phyloP scores from a whole-genome alignment of 306 rosid species.

The Rosa multiflora region DNA sequence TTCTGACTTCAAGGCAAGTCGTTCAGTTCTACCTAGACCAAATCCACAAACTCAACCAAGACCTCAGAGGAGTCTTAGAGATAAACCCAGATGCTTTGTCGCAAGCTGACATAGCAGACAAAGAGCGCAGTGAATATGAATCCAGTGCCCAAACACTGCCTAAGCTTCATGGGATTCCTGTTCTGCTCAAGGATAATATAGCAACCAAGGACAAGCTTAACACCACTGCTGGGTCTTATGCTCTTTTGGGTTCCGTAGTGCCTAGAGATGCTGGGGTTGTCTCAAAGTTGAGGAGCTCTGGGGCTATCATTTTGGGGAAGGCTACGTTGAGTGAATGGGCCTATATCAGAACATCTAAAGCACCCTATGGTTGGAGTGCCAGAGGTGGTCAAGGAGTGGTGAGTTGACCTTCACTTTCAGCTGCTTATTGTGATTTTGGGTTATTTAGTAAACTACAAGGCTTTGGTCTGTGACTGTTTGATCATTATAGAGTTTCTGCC shows the following conservation, averaged over 20 bases:
- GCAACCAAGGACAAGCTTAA: slow-evolving; percentile 68
- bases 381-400: slow-evolving; percentile 64
- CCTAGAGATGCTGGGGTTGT: slow-evolving; percentile 69
- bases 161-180: slow-evolving; percentile 59
- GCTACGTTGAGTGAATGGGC: slow-evolving; percentile 67
- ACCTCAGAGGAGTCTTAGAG: slow-evolving; percentile 40
- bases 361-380: slow-evolving; percentile 56
- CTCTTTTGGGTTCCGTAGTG: slow-evolving; percentile 57
- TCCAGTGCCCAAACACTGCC: slow-evolving; percentile 14
- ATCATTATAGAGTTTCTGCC: background rate
- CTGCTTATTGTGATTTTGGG: background rate
- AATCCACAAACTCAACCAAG: slow-evolving; percentile 39
- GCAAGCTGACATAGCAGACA: background rate
- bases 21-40: slow-evolving; percentile 53
- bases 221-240: slow-evolving; percentile 66
- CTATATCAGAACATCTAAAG: slow-evolving; percentile 4
- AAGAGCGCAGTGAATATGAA: slow-evolving; percentile 48
- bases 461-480: background rate
- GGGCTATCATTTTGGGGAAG: slow-evolving; percentile 71
- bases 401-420: slow-evolving; percentile 11
- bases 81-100: background rate
- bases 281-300: slow-evolving; percentile 53
- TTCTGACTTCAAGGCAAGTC: slow-evolving; percentile 54
- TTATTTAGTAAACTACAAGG: background rate
- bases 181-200: slow-evolving; percentile 61